phyloP scores from a whole-genome alignment of 148 eudicot species.

The Mesembryanthemum crystallinum region DNA sequence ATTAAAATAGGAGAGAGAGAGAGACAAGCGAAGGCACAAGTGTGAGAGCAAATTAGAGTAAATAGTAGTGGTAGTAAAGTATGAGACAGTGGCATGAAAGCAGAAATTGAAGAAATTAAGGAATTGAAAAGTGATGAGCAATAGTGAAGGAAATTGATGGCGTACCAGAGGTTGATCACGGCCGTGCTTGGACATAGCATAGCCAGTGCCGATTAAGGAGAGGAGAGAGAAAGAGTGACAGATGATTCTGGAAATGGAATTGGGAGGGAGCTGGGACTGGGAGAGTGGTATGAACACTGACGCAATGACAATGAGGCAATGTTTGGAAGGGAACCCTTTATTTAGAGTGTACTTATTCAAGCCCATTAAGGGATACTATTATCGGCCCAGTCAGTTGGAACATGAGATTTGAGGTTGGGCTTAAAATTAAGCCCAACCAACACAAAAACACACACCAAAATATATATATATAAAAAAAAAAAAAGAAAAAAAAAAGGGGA shows the following conservation, averaged over 20 bases:
- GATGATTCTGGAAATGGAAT: constrained; percentile 23
- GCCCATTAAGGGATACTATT: no score
- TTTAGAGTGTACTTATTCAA: no score
- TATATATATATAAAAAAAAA: no score
- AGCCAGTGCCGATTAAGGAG: constrained; percentile 5
- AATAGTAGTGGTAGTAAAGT: background rate
- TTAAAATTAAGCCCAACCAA: background rate
- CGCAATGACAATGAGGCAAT: no score
- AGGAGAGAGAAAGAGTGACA: constrained; percentile 5
- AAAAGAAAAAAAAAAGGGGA: no score
- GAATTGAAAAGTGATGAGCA: background rate
- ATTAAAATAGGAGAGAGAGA: no score
- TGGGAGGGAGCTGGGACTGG: background rate
- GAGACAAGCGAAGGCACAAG: background rate
- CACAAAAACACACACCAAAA: background rate
- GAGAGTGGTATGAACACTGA: no score
- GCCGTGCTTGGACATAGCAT: constrained; percentile 44
- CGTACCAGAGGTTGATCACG: constrained; percentile 47
- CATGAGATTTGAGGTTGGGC: no score
- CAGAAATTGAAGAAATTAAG: background rate
- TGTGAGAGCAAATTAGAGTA: background rate
- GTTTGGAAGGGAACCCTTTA: no score
- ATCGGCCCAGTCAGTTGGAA: no score
- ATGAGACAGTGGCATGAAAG: background rate
- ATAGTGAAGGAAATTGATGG: background rate